A percentile compares a stretch with the other conserved stretches of the same genome.
phyloP scores from a whole-genome alignment of 2,329 filamentous ascomycete genomes.

The Plectosphaerella sp. region DNA sequence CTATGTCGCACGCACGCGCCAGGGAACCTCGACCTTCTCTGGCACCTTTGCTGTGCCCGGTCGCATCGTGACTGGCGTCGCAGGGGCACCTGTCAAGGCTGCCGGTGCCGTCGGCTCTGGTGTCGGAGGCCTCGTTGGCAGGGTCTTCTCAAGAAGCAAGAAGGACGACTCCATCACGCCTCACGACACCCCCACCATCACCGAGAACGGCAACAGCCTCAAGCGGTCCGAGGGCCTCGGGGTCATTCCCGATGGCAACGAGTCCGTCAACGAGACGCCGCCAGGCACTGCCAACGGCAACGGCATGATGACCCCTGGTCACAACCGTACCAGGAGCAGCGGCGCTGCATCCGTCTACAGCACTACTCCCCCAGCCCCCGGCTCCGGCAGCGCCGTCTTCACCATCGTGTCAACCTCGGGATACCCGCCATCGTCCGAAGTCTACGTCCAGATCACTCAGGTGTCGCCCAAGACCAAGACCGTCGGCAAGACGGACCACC shows the following conservation, averaged over 20 bases:
- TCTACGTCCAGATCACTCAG: slow-evolving; percentile 73
- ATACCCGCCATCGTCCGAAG: slow-evolving; percentile 70
- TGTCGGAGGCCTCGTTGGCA: slow-evolving; percentile 68
- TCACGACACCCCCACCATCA: slow-evolving; percentile 30
- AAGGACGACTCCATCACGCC: slow-evolving; percentile 39
- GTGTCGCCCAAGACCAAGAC: slow-evolving; percentile 67
- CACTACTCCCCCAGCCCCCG: slow-evolving; percentile 53
- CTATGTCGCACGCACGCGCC: slow-evolving; percentile 80
- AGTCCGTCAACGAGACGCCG: slow-evolving; percentile 17
- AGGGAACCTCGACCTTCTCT: slow-evolving; percentile 89
- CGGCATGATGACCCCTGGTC: slow-evolving; percentile 19
- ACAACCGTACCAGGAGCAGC: slow-evolving; percentile 52
- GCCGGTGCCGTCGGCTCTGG: slow-evolving; percentile 76
- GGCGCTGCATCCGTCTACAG: slow-evolving; percentile 65
- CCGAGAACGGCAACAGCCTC: slow-evolving; percentile 37
- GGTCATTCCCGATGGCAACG: slow-evolving; percentile 12
- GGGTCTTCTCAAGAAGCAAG: slow-evolving; percentile 65
- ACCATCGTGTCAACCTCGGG: slow-evolving; percentile 74
- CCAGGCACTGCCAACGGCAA: slow-evolving; percentile 28
- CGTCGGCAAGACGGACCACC: slow-evolving; percentile 87
- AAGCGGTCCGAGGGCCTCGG: slow-evolving; percentile 36
- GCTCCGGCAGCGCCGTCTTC: slow-evolving; percentile 73
- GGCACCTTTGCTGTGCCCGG: slow-evolving; percentile 84
- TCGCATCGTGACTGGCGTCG: slow-evolving; percentile 77
- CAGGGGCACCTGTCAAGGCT: slow-evolving; percentile 90